phyloP scores from a whole-genome alignment of 169 alveolate genomes.

The Plasmodium gonderi region DNA sequence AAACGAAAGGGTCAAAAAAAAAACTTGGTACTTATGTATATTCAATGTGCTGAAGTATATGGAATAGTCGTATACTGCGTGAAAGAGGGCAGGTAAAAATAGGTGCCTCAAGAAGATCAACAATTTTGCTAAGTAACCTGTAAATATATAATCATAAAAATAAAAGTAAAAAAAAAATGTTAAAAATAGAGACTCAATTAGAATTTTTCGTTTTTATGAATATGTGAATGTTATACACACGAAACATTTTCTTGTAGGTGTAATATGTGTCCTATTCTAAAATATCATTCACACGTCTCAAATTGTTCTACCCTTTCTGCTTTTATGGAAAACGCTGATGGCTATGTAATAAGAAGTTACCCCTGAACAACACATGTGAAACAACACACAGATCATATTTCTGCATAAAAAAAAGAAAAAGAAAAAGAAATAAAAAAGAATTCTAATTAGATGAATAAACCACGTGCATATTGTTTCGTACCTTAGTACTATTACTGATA shows the following conservation, averaged over 20 bases:
- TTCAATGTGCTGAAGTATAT: slow-evolving; percentile 43
- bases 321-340: not conserved
- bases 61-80: slow-evolving; percentile 65
- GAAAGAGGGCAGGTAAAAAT: slow-evolving; percentile 48
- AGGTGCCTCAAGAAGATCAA: slow-evolving; percentile 7
- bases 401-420: slow-evolving; percentile 19
- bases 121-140: slow-evolving; percentile 10
- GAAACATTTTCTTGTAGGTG: not conserved
- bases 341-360: slow-evolving; percentile 35
- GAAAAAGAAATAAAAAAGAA: not conserved
- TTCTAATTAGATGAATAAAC: not conserved
- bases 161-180: not conserved
- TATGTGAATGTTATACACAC: not conserved
- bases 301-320: not conserved
- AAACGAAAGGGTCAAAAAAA: slow-evolving; percentile 28
- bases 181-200: not conserved
- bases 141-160: not conserved
- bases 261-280: not conserved
- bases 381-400: slow-evolving; percentile 52
- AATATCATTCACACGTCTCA: not conserved
- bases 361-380: slow-evolving; percentile 72
- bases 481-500: slow-evolving; percentile 46
- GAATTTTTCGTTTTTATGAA: not conserved
- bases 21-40: slow-evolving; percentile 26
- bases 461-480: not conserved